phyloP scores from a whole-genome alignment of 768 basidiomycete species.

The Panaeolus cyanescens region DNA sequence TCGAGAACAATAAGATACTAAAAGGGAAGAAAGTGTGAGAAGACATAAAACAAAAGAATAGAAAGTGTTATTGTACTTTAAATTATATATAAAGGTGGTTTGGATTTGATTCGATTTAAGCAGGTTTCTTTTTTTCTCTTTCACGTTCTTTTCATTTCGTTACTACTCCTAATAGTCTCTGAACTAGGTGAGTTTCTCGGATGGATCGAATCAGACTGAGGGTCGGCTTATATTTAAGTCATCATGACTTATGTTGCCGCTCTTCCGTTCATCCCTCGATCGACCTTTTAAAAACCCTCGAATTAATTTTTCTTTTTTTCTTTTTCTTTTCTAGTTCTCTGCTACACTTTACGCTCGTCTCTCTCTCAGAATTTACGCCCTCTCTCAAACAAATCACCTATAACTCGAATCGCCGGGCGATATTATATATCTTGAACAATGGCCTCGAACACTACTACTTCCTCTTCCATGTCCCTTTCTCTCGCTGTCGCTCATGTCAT shows the following conservation, averaged over 20 bases:
- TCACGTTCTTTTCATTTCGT: neutral
- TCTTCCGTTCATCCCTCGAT: conserved; percentile 4
- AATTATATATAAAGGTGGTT: no score
- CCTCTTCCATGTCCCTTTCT: conserved; percentile 52
- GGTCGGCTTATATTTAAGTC: neutral
- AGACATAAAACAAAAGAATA: no score
- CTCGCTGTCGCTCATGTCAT: conserved; percentile 74
- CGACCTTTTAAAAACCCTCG: neutral
- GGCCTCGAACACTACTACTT: conserved; percentile 24
- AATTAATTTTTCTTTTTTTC: neutral
- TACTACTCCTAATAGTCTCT: conserved; percentile 6
- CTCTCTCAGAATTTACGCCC: no score
- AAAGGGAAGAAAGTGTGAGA: no score
- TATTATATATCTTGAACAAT: conserved; percentile 36
- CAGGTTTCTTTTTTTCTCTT: conserved; percentile 29
- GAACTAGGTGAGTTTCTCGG: conserved; percentile 21
- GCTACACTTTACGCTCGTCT: neutral
- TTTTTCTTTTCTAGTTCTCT: neutral
- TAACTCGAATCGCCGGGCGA: conserved; percentile 65
- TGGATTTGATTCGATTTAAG: no score
- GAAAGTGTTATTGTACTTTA: no score
- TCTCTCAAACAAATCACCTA: conserved; percentile 10
- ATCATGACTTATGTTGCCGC: neutral
- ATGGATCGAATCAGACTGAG: conserved; percentile 5
- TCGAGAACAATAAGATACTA: conserved; percentile 3